These are phyloP conservation scores for sunflower (Helianthus annuus) DNA, from an alignment of 129 eudicot species.

Conservation along the genomic window HanXRQr2.0-SUNRISE NC_035442.2:31090353-31090852, in stretches of 20 bases:
- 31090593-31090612: conserved; percentile 73
- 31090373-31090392: too few species aligned
- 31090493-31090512: neutral
- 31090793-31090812: neutral
- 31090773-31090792: neutral
- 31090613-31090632: conserved; percentile 73
- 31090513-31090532: conserved; percentile 74
- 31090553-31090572: conserved; percentile 88
- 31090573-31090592: conserved; percentile 64
- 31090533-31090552: conserved; percentile 80
- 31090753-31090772: neutral
- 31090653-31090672: conserved; percentile 83
- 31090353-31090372: too few species aligned
- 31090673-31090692: conserved; percentile 81
- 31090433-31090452: neutral
- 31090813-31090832: neutral
- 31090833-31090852: neutral
- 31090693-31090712: conserved; percentile 42
- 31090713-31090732: conserved; percentile 20
- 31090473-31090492: neutral
- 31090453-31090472: neutral
- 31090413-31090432: neutral
- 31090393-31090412: too few species aligned
- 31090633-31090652: conserved; percentile 45
- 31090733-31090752: neutral